Base-by-base conservation (phyloP, 352 stramenopile species). In the Pythium insidiosum region DNA sequence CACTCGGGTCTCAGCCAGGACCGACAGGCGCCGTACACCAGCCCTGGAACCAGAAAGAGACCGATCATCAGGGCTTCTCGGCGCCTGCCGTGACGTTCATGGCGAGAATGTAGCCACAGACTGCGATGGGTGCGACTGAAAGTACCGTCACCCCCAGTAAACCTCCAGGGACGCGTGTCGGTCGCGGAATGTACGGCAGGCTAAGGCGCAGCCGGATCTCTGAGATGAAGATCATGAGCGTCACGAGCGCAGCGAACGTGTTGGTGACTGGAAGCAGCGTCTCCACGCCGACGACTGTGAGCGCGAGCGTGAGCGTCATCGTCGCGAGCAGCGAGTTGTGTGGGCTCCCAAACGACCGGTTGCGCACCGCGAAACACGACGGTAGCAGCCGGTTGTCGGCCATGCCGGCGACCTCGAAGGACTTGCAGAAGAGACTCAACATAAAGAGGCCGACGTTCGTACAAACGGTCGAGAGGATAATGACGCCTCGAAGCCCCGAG, bases 391-490 rank as follows among this genome's bases (percentile, higher is more conserved):
- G 68, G 31, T 77, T 63, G 42, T 95, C 70, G 9, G 84, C 67
- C 68, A 84, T 78, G 16, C 63, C 62, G 5, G 49, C 47, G 4
- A 97, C 46, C 60, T 95, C 72, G 41, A 80, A 90, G 22, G 88
- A 68, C 60, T 97, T 79, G 13, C 68, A 74, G n/a, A 74, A 92
- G 64, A 96, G 82, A 51, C 94, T 87, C 13, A 74, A 77, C 56
- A 92, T 63, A 58, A 95, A 97, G 34, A 96, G 59, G 10, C 81
- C 90, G 43, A 96, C 68, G 47, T 86, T 94, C n/a, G 63, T 82
- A 34, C 84, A 71, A 35, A 84, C 63, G 13, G 80, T 75, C 2
- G 79, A 68, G 40, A 93, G 58, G 6, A 96, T 67, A 29, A 91
- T 83, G 68, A 88, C 78, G 2, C 53, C 53, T 36, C 71, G 72